Conservation (phyloP, 1,139 yeast genomes). For the Lodderomyces elongisporus region DNA sequence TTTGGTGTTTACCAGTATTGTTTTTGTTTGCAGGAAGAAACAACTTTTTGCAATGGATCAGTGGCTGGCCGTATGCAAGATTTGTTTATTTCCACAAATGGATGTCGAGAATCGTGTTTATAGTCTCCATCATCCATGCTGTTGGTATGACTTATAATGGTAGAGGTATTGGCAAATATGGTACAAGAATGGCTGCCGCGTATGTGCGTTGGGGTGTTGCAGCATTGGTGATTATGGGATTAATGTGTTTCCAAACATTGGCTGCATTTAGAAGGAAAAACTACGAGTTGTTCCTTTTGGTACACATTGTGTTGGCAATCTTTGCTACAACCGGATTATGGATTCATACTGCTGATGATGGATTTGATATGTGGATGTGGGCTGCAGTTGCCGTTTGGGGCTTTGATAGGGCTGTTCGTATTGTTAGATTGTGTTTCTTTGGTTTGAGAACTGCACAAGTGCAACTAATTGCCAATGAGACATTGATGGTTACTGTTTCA, state of each 20-base stretch:
- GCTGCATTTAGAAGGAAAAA: conserved; percentile 48
- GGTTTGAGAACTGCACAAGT: conserved; percentile 50
- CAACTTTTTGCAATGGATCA: conserved; percentile 56
- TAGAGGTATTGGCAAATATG: conserved; percentile 29
- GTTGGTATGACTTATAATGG: conserved; percentile 43
- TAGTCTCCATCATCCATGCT: conserved; percentile 46
- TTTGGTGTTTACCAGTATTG: conserved; percentile 46
- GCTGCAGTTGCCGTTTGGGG: conserved; percentile 62
- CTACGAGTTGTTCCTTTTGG: conserved; percentile 60
- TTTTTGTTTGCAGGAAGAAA: conserved; percentile 63
- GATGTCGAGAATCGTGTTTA: conserved; percentile 48
- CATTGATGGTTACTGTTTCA: conserved; percentile 34
- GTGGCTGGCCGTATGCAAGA: conserved; percentile 63
- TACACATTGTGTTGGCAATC: conserved; percentile 57
- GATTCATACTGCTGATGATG: conserved; percentile 47
- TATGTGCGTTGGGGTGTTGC: conserved; percentile 55
- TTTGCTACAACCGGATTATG: conserved; percentile 55
- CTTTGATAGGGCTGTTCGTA: conserved; percentile 52
- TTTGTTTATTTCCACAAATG: conserved; percentile 64
- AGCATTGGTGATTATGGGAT: conserved; percentile 33
- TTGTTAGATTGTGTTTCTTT: conserved; percentile 42
- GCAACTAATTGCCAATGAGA: conserved; percentile 42
- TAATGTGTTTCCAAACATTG: conserved; percentile 45
- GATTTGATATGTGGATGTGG: conserved; percentile 42
- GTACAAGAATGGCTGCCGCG: conserved; percentile 29